Percentiles rank a stretch among this genome's conserved stretches.
These are phyloP conservation scores for Citrus sinensis DNA, from an alignment of 345 rosid species.

Conservation along the genomic window DNA sequence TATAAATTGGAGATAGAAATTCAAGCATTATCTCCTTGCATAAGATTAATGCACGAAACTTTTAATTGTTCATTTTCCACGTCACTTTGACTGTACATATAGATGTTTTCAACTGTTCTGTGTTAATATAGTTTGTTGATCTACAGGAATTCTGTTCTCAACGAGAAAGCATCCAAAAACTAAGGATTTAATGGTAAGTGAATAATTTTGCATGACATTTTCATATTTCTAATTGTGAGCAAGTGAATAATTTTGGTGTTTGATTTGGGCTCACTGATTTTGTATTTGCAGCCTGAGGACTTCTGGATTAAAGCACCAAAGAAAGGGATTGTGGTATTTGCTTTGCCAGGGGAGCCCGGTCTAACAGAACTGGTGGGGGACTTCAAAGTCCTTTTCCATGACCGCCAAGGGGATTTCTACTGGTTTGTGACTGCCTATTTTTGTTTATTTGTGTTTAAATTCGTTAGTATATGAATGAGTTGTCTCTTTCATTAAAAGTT, in stretches of 20 bases:
- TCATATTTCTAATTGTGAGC: not conserved
- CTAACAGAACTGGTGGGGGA: conserved; percentile 74
- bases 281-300: conserved; percentile 71
- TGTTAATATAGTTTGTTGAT: no score
- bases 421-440: conserved; percentile 40
- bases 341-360: conserved; percentile 95
- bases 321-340: conserved; percentile 88
- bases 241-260: not conserved
- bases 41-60: not conserved
- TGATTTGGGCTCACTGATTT: conserved; percentile 10
- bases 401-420: conserved; percentile 90
- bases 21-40: not conserved
- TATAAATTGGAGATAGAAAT: not conserved
- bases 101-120: conserved; percentile 11
- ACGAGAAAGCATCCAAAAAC: conserved; percentile 79
- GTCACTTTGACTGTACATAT: not conserved
- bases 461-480: not conserved
- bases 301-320: conserved; percentile 89
- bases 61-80: not conserved
- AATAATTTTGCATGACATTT: not conserved
- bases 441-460: not conserved
- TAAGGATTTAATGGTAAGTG: conserved; percentile 65
- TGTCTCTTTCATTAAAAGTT: not conserved
- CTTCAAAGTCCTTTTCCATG: conserved; percentile 89
- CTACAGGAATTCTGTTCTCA: conserved; percentile 70